Percentiles rank a stretch among this genome's conserved stretches.
phyloP scores from a whole-genome alignment of 331 rosid genomes.

The Prunus yedoensis region DNA sequence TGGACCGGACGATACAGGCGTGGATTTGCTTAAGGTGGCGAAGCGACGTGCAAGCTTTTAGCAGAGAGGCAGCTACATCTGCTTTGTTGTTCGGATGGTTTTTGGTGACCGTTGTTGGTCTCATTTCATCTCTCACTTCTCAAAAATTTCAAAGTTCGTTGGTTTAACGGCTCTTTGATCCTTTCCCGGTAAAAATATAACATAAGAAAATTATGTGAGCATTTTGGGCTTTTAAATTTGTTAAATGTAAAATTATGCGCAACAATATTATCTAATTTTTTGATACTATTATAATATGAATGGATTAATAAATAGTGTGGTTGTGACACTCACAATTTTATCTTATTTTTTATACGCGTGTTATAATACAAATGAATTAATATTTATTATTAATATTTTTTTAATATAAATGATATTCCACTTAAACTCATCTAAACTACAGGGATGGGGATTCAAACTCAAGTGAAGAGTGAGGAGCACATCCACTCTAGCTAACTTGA shows the following conservation, averaged over 20 bases:
- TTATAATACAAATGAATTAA: too few relatives aligned
- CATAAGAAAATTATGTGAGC: neutral
- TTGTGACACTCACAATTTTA: too few relatives aligned
- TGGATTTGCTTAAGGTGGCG: conserved; percentile 23
- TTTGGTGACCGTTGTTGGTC: neutral
- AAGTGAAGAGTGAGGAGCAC: accelerated
- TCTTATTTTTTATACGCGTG: too few relatives aligned
- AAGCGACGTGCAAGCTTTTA: conserved; percentile 21
- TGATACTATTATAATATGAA: too few relatives aligned
- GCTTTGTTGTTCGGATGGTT: conserved; percentile 22
- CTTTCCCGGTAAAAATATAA: neutral
- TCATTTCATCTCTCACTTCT: neutral
- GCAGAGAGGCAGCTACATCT: conserved; percentile 24
- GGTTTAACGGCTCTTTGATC: neutral
- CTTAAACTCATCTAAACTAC: too few relatives aligned
- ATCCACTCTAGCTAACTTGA: too few relatives aligned
- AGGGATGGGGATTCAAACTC: accelerated
- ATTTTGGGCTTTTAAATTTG: neutral
- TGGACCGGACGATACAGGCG: conserved; percentile 20
- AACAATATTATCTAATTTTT: too few relatives aligned
- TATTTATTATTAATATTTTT: too few relatives aligned
- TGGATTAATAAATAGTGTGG: too few relatives aligned
- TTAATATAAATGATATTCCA: too few relatives aligned
- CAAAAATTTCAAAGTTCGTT: neutral
- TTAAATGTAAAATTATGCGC: too few relatives aligned